Evolutionary conservation across 208 protist species (phyloP), one percentile per base, ranked within the genome.

Genomic region (Crithidia brevicula): DNA sequence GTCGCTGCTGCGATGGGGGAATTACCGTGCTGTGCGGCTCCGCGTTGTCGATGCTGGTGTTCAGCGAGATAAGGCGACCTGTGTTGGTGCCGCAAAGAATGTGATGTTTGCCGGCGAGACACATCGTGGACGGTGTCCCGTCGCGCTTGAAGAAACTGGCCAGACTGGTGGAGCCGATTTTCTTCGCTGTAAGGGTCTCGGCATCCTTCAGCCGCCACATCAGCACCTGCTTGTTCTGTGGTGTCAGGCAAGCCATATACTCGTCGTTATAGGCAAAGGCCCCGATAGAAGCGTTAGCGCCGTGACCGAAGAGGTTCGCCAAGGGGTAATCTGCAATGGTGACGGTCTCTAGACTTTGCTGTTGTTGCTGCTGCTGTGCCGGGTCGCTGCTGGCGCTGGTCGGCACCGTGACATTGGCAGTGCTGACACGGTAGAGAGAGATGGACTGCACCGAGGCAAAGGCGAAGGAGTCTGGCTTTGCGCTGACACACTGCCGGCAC

Each of bases 191-290:
- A 10, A 94, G 52, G 30, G 77, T 25, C 73, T 93, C 85, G 2
- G 73, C 74, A 62, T 92, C 78, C 15, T 59, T 52, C 23, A 91
- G 53, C 10, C 73, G 46, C 85, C 88, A 96, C 34, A 96, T 34
- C 40, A 72, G 49, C 38, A 88, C 72, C 27, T 67, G 66, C 52
- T 75, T 78, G 54, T 61, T 74, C 42, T 76, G 77, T 28, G 82
- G 40, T 0, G 72, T 87, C 18, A 91, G 76, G 36, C 83, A 91
- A 4, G 72, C 85, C 75, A 93, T 70, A 61, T 85, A 88, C 15
- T 92, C 91, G 3, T 93, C 91, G 50, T 96, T 96, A 73, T 89
- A 91, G 42, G 91, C 78, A 51, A 92, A 96, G 11, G 86, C 80
- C 15, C 74, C 50, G 47, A 96, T 85, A 1, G 59, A 61, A 43